Evolutionary conservation across 1,284 basidiomycete species (phyloP).

Genomic region (Ceratobasidium sp.): DNA sequence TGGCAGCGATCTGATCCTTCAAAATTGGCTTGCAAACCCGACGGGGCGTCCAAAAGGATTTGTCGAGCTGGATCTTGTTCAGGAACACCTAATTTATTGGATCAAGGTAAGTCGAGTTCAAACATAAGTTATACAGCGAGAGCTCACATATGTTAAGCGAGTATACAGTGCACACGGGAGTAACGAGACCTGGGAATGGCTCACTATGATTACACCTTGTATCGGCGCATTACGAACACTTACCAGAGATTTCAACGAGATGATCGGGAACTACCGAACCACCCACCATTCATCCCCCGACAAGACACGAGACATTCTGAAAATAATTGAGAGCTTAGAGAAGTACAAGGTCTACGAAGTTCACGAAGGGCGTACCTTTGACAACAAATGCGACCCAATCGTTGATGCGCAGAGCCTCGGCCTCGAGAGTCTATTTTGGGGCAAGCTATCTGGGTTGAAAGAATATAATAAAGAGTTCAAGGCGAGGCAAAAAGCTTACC

Average conservation of each 20-base stretch:
- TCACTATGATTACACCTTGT: conserved; percentile 55
- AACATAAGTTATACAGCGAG: no score
- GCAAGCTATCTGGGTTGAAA: background rate
- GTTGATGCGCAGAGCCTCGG: background rate
- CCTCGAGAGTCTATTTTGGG: background rate
- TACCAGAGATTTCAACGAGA: conserved; percentile 50
- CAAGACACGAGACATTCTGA: conserved; percentile 41
- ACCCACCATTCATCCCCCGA: conserved; percentile 51
- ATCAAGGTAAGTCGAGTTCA: conserved; percentile 50
- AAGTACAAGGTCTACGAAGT: background rate
- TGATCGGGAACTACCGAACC: conserved; percentile 53
- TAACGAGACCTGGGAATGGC: conserved; percentile 57
- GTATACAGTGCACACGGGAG: conserved; percentile 55
- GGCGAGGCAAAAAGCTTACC: background rate
- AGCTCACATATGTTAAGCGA: conserved; percentile 19
- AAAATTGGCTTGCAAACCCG: conserved; percentile 58
- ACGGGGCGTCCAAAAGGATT: conserved; percentile 52
- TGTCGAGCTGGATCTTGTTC: conserved; percentile 56
- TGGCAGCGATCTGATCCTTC: conserved; percentile 52
- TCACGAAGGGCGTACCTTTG: background rate
- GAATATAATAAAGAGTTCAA: conserved; percentile 1
- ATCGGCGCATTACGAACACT: conserved; percentile 53
- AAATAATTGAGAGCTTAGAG: background rate
- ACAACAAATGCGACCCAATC: background rate
- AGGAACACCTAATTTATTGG: conserved; percentile 59